These are phyloP conservation scores for Glaciozyma antarctica DNA, from an alignment of 768 basidiomycete species.

Conservation along the genomic window DNA sequence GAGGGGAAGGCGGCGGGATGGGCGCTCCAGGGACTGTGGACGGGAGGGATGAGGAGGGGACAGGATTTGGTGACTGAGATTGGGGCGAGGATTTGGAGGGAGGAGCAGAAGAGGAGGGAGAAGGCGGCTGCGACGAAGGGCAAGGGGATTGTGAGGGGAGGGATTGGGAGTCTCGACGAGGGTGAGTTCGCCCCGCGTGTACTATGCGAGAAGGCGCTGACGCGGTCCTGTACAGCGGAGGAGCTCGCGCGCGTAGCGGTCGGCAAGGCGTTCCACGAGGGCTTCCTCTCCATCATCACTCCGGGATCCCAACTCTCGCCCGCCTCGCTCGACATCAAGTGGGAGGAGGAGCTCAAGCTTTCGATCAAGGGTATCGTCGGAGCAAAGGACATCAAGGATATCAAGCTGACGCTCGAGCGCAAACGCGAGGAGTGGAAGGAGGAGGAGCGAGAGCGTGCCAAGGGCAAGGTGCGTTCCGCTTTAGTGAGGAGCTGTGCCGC, in stretches of 20 bases:
- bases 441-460: constrained; percentile 59
- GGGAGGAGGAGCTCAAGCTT: constrained; percentile 51
- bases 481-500: constrained; percentile 9
- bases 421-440: constrained; percentile 43
- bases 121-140: constrained; percentile 23
- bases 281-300: constrained; percentile 71
- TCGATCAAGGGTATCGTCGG: constrained; percentile 48
- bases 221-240: neutral
- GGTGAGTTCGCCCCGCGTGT: neutral
- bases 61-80: constrained; percentile 15
- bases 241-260: neutral
- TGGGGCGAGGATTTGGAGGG: neutral
- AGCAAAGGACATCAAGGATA: constrained; percentile 62
- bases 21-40: constrained; percentile 12
- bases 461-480: constrained; percentile 55
- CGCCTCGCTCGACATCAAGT: constrained; percentile 68
- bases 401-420: constrained; percentile 46
- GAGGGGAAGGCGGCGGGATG: neutral
- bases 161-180: neutral
- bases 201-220: no score
- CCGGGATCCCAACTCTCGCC: constrained; percentile 68
- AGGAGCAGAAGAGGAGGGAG: neutral
- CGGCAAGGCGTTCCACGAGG: constrained; percentile 49
- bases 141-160: neutral
- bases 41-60: constrained; percentile 16